phyloP scores from a whole-genome alignment of 169 alveolate species.

The Condylostoma magnum region DNA sequence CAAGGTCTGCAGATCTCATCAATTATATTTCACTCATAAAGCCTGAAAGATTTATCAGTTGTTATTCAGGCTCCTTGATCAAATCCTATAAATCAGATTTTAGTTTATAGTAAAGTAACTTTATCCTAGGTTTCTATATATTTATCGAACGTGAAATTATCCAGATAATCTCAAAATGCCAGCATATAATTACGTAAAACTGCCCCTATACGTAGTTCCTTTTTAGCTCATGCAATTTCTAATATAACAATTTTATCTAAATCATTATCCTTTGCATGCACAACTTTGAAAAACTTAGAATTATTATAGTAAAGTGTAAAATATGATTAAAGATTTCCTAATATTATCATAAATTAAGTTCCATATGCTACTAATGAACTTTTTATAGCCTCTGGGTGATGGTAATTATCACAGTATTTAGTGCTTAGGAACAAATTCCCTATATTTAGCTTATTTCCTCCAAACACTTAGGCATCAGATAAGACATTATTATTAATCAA shows the following conservation, averaged over 20 bases:
- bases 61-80: conserved; percentile 45
- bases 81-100: conserved; percentile 38
- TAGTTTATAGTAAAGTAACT: conserved; percentile 37
- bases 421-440: too few relatives aligned
- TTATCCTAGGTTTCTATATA: conserved; percentile 23
- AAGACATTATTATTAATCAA: too few relatives aligned
- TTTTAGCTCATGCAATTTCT: conserved; percentile 39
- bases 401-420: neutral
- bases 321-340: neutral
- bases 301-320: neutral
- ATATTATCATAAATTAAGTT: neutral
- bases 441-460: too few relatives aligned
- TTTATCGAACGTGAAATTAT: conserved; percentile 47
- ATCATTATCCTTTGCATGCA: conserved; percentile 29
- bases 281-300: neutral
- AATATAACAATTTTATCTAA: conserved; percentile 40
- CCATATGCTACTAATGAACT: neutral
- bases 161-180: conserved; percentile 47
- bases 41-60: conserved; percentile 32
- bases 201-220: conserved; percentile 47
- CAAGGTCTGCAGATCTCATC: conserved; percentile 29
- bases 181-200: conserved; percentile 36
- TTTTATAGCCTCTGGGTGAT: neutral
- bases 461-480: too few relatives aligned
- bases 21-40: conserved; percentile 44